Percentiles rank a stretch among this genome's conserved stretches.
These are phyloP conservation scores for Carex littledalei DNA, from an alignment of 176 grass and related monocot genomes.

Conservation along the genomic window DNA sequence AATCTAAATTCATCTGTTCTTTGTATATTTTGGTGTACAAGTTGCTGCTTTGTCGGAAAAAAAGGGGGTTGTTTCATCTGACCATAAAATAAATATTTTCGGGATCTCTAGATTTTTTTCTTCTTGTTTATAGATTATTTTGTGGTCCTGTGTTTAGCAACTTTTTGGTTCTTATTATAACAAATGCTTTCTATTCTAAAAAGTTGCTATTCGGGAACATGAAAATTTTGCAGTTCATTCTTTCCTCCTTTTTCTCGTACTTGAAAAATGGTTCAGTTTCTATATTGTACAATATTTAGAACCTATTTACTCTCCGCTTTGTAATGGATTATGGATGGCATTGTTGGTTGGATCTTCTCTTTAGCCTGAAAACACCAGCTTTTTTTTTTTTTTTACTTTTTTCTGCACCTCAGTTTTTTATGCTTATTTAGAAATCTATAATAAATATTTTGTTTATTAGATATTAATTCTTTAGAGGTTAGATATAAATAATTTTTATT, in stretches of 20 bases:
- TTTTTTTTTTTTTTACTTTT: neutral
- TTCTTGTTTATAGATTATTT: conserved; percentile 4
- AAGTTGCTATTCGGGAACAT: neutral
- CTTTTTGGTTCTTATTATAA: neutral
- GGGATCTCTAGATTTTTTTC: neutral
- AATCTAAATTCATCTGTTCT: conserved; percentile 32
- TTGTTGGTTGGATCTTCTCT: neutral
- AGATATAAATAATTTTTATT: no score
- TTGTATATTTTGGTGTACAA: conserved; percentile 26
- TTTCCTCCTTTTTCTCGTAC: neutral
- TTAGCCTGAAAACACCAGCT: neutral
- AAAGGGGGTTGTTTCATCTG: neutral
- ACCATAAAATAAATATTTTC: neutral
- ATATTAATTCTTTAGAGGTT: no score
- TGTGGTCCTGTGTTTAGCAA: neutral
- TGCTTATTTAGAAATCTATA: no score
- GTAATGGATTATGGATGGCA: neutral
- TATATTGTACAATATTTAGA: neutral
- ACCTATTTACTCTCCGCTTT: neutral
- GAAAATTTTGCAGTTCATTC: neutral
- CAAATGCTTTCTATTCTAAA: neutral
- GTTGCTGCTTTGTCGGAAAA: conserved; percentile 8
- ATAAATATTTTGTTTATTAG: no score
- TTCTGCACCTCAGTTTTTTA: no score
- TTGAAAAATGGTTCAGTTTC: neutral